These are phyloP conservation scores for Fusarium sp. DNA, from an alignment of 2,329 filamentous ascomycete genomes.

Conservation along the genomic window DNA sequence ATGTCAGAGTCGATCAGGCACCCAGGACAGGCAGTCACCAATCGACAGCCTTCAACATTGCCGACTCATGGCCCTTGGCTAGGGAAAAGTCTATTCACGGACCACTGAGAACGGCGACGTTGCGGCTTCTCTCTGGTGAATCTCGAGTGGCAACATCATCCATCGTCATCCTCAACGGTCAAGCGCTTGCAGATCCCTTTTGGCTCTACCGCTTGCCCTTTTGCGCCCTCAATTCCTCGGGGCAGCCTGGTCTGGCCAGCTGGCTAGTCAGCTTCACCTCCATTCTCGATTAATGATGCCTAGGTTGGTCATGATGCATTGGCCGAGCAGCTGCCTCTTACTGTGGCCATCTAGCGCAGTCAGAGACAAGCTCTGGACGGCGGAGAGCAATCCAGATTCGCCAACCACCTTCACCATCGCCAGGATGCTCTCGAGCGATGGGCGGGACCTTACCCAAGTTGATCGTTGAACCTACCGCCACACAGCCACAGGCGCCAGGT, in stretches of 20 bases:
- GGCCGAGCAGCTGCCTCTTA: slow-evolving; percentile 1
- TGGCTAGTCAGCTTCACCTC: slow-evolving; percentile 8
- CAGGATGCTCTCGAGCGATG: slow-evolving; percentile 7
- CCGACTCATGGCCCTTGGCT: slow-evolving; percentile 6
- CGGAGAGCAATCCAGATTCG: slow-evolving; percentile 32
- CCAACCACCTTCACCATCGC: slow-evolving; percentile 3
- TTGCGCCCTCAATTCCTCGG: not conserved
- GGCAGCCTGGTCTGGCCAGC: not conserved
- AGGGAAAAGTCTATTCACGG: slow-evolving; percentile 7
- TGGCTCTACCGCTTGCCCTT: not conserved
- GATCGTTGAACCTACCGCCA: slow-evolving; percentile 22
- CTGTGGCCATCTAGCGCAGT: slow-evolving; percentile 6
- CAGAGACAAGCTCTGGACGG: slow-evolving; percentile 18
- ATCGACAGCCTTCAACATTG: not conserved
- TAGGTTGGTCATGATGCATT: slow-evolving; percentile 34
- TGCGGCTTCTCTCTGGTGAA: not conserved
- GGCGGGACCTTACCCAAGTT: slow-evolving; percentile 13
- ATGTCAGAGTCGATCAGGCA: not conserved
- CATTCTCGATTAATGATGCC: slow-evolving; percentile 30
- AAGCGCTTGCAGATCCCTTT: slow-evolving; percentile 7
- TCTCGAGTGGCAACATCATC: slow-evolving; percentile 21
- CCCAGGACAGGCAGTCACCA: not conserved
- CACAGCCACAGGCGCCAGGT: slow-evolving; percentile 26
- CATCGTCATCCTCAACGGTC: slow-evolving; percentile 34
- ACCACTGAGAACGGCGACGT: not conserved